Conservation (phyloP, 176 grass and related monocot genomes). For the Oryza meridionalis region DNA sequence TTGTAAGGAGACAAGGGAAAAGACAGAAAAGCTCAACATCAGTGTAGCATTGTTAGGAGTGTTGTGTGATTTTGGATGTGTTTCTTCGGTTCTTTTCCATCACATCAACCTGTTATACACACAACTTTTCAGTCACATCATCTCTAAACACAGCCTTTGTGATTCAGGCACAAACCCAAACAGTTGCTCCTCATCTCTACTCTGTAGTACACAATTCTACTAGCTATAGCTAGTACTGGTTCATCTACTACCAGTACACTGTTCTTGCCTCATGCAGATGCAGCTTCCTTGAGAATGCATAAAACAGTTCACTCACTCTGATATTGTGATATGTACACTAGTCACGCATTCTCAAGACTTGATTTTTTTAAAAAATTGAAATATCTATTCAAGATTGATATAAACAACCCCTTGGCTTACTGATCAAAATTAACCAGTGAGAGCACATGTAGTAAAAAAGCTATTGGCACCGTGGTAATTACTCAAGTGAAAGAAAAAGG, state of each 20-base stretch:
- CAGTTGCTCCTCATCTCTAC: not conserved
- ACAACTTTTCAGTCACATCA: too few relatives aligned
- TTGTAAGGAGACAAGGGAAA: conserved; percentile 59
- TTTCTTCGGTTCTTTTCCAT: too few relatives aligned
- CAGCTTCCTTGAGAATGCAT: not conserved
- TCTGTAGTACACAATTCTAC: too few relatives aligned
- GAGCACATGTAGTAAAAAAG: not conserved
- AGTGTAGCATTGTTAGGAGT: conserved; percentile 49
- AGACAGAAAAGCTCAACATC: conserved; percentile 63
- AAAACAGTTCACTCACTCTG: not conserved
- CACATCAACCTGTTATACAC: too few relatives aligned
- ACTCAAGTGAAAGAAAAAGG: not conserved
- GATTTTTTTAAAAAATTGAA: not conserved
- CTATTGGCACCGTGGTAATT: not conserved
- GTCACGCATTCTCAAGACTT: not conserved
- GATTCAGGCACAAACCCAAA: not conserved
- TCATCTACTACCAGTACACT: not conserved
- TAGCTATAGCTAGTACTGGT: not conserved
- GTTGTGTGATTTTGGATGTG: conserved; percentile 6
- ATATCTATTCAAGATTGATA: not conserved
- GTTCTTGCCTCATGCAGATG: not conserved
- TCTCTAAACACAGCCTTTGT: too few relatives aligned
- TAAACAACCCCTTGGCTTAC: too few relatives aligned
- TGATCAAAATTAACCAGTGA: not conserved
- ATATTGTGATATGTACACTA: not conserved